Evolutionary conservation across 345 rosid genomes (phyloP), one percentile per base, ranked within the genome.

Genomic region (Lepidium didymum): DNA sequence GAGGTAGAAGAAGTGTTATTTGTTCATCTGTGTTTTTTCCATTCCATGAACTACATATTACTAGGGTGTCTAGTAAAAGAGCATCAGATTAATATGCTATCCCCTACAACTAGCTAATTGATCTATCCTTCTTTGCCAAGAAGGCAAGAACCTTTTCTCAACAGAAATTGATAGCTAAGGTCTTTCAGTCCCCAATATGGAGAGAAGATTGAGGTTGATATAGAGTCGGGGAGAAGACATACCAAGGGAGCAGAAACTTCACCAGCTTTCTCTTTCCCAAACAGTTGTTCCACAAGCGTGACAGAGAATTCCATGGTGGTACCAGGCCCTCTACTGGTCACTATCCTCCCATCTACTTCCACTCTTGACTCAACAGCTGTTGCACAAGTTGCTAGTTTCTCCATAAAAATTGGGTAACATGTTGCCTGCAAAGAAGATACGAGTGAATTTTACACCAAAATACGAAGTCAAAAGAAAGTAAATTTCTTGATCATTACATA

Each of bases 301-400:
- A 94, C 83, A 43, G 92, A 83, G 80, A 86, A 91, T 72, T 94
- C 96, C 87, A 94, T 83, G 23, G 97, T 84, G 62, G 96, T 94
- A 62, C 95, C 96, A 34, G 99, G 93, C 19, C 90, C 90, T 62
- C 92, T 85, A 72, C 96, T 94, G 10, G 97, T 91, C 15, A 94
- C 84, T 47, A 78, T 82, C 61, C 64, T 80, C 23, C 92, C 92
- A 75, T 94, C 99, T 54, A 73, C 73, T 42, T 91, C 90, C 53
- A 94, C 99, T 74, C 95, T 86, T 16, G 96, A 88, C 71, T 88
- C 97, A 29, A 91, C 96, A 51, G 96, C 81, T 10, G 58, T 72
- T 11, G 90, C 95, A 65, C 66, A 80, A 11, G 92, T 64, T 52
- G 85, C 75, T 53, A 91, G 76, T 73, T 91, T 88, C 71, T 88